A percentile compares a stretch with the other conserved stretches of the same genome.
Conservation (phyloP, 208 protist genomes). For the Blechomonas ayalai region DNA sequence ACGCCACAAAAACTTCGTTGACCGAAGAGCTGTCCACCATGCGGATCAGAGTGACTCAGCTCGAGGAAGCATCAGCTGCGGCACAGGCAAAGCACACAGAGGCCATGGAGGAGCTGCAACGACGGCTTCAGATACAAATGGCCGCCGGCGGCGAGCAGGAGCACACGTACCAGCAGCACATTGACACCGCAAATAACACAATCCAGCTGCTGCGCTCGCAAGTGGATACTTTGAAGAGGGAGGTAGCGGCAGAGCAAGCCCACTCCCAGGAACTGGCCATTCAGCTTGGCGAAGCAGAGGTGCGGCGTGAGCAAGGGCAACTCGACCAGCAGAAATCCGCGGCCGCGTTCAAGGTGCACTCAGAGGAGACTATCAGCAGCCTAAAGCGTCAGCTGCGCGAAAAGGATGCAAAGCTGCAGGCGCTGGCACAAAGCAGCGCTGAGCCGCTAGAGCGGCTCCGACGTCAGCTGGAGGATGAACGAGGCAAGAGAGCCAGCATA, state of each 20-base stretch:
- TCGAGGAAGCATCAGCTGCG: constrained; percentile 21
- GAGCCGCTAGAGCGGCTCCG: constrained; percentile 75
- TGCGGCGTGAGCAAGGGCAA: constrained; percentile 30
- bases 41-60: neutral
- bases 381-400: constrained; percentile 78
- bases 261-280: constrained; percentile 40
- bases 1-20: neutral
- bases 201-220: constrained; percentile 42
- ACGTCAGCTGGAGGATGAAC: constrained; percentile 80
- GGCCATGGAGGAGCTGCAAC: constrained; percentile 27
- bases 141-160: constrained; percentile 12
- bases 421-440: constrained; percentile 37
- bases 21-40: neutral
- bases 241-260: constrained; percentile 39
- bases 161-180: constrained; percentile 23
- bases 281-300: constrained; percentile 31
- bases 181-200: constrained; percentile 52
- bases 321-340: constrained; percentile 36
- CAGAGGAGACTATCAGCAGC: constrained; percentile 48
- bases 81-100: constrained; percentile 20
- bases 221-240: constrained; percentile 35
- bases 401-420: constrained; percentile 68
- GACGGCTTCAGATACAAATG: constrained; percentile 30
- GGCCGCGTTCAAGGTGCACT: constrained; percentile 28
- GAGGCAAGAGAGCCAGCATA: constrained; percentile 47